These are phyloP conservation scores for Eucalyptus pauciflora DNA, from an alignment of 345 rosid genomes.

Conservation along the genomic window DNA sequence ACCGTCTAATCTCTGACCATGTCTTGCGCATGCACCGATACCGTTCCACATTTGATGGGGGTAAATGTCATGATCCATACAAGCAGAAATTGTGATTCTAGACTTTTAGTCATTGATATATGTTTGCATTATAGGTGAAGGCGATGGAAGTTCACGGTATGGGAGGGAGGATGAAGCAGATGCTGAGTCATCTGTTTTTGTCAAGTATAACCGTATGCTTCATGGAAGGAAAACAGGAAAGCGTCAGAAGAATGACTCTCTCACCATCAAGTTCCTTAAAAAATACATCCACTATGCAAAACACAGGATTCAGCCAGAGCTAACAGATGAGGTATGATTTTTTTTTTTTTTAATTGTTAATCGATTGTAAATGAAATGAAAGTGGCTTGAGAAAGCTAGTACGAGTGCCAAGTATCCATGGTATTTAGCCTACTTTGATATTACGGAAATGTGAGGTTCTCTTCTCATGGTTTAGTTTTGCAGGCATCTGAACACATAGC, in stretches of 20 bases:
- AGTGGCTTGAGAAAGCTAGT: neutral
- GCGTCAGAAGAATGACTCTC: slow-evolving; percentile 70
- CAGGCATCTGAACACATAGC: slow-evolving; percentile 95
- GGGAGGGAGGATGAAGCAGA: slow-evolving; percentile 80
- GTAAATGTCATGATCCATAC: slow-evolving; percentile 16
- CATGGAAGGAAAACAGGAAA: slow-evolving; percentile 71
- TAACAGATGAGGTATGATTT: slow-evolving; percentile 73
- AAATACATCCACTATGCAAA: slow-evolving; percentile 98
- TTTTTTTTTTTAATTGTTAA: neutral
- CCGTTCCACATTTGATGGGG: slow-evolving; percentile 64
- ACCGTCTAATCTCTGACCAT: slow-evolving; percentile 81
- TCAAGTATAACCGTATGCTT: slow-evolving; percentile 80
- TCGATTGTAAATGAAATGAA: neutral
- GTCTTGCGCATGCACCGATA: slow-evolving; percentile 97
- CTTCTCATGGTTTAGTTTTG: neutral
- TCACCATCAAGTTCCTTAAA: slow-evolving; percentile 77
- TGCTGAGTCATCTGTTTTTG: slow-evolving; percentile 68
- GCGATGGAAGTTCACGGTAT: slow-evolving; percentile 50
- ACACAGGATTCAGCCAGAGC: slow-evolving; percentile 87
- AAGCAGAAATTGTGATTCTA: neutral
- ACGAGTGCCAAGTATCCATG: neutral
- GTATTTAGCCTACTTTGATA: neutral
- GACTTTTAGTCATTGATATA: neutral
- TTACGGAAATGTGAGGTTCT: neutral
- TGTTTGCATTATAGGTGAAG: slow-evolving; percentile 30